Evolutionary conservation across 768 basidiomycete species (phyloP), one percentile per base, ranked within the genome.

Genomic region (Xerocomellus intermedius): DNA sequence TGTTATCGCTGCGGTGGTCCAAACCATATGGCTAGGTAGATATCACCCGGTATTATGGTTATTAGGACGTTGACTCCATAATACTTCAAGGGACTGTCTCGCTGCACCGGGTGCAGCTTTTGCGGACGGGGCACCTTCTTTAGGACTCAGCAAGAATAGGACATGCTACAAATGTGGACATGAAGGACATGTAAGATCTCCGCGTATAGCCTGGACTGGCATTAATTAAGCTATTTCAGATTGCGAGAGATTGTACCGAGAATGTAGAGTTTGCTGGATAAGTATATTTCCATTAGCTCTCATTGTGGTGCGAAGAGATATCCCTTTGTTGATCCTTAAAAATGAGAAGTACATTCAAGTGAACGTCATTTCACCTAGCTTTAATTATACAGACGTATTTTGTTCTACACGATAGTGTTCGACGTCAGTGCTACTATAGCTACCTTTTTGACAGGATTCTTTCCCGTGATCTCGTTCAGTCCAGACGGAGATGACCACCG

Each of bases 1-100:
- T 96, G 93, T 66, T 94, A 89, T 71, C 84, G 89, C 47, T 96
- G 94, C 66, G 91, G 91, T 43, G 90, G 90, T 28, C 84, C 88
- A 14, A 95, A 94, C 75, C 90, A 92, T 68, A 83, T 91, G 80
- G 91, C 90, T 13, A 85, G 81, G 89, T 89, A 69, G 52, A 58
- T 42, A 47, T 50, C 12, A 36, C 42, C 17, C 13, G 6, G 14
- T n/a, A 10, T 60, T 55, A 26, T 59, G 48, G 36, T 42, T 35
- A 30, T 42, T 16, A 32, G n/a, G 43, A 35, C 7, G 35, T 42
- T 63, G 54, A 67, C 37, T 16, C 22, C 26, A 39, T 38, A 42
- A 50, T 52, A 32, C 52, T 42, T 52, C 17, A 55, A 90, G 91
- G 78, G 90, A 92, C 61, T 94, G 91, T 64, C 84, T 92, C 57